Base-by-base conservation (phyloP, 345 rosid genomes). In the Pugionium cornutum region DNA sequence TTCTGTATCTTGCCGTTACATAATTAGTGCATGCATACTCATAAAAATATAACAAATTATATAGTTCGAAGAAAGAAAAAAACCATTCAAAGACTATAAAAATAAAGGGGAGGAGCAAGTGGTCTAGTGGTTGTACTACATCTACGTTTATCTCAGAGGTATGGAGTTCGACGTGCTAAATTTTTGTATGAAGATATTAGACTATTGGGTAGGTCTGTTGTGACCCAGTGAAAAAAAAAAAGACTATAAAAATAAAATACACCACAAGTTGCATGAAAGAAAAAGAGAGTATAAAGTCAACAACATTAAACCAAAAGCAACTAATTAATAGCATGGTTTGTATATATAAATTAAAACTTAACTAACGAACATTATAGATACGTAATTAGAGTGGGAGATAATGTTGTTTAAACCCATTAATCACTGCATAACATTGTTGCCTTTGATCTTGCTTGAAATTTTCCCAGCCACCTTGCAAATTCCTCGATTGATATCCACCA, bases 391-490 rank as follows among this genome's bases (percentile, higher is more conserved):
- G 61, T 42, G 76, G 70, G 49, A 58, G 11, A 71, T 73, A 60
- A 36, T 65, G 76, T 46, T 73, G 67, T 44, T 73, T 66, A 39
- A 58, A 59, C 39, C 71, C 67, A 51, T 58, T 72, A 28, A 65
- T 58, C 61, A 72, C 71, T 3, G 76, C 62, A 52, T 73, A 73
- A 66, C 62, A 73, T 44, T 73, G 76, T 66, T 65, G 76, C 32
- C 70, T 64, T 66, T 66, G 76, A 65, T 73, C 67, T 44, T 66
- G 70, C 76, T 72, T 72, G 1, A 8, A 35, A 30, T 54, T 54
- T 7, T 57, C 75, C 75, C 75, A 55, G n/a, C 70, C 61, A 56
- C 66, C 61, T 57, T 57, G 76, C 37, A 73, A 9, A 39, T 58
- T 66, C 57, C 67, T 73, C 25, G 72, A 59, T 11, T 50, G 8